Conservation (phyloP, 2,329 filamentous ascomycete species). For the Aspergillus nomiae region DNA sequence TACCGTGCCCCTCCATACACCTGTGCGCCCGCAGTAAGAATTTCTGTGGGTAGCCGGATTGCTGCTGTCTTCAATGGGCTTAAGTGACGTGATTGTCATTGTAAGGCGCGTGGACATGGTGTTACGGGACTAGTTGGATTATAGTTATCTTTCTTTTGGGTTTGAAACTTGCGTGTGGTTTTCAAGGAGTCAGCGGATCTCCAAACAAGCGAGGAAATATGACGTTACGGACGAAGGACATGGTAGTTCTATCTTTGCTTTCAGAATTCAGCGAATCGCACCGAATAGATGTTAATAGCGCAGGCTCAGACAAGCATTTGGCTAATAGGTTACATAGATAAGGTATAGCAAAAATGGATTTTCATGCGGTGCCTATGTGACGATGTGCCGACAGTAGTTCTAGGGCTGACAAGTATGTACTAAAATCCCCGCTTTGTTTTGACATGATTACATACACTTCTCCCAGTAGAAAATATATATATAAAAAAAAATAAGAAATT, state of each 20-base stretch:
- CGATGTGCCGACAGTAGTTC: neutral
- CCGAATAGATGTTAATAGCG: slow-evolving; percentile 5
- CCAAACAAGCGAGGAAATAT: slow-evolving; percentile 7
- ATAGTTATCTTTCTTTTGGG: neutral
- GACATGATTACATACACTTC: neutral
- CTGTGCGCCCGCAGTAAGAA: slow-evolving; percentile 6
- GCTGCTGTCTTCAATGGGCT: neutral
- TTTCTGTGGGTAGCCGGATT: neutral
- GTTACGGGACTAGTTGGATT: neutral
- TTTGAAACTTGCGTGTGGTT: neutral
- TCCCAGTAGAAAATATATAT: no score
- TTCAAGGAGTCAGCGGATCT: neutral
- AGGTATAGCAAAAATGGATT: neutral
- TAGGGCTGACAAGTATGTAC: neutral
- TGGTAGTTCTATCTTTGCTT: slow-evolving; percentile 7
- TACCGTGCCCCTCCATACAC: slow-evolving; percentile 1
- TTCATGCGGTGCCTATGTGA: neutral
- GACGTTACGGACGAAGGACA: slow-evolving; percentile 15
- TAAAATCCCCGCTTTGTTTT: neutral
- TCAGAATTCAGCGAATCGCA: neutral
- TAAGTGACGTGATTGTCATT: neutral
- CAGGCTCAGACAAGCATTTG: neutral
- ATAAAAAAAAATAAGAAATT: neutral
- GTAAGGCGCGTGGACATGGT: neutral
- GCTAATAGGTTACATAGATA: neutral